These are phyloP conservation scores for Cyclocybe cylindracea DNA, from an alignment of 768 basidiomycete species.

Conservation along the genomic window DNA sequence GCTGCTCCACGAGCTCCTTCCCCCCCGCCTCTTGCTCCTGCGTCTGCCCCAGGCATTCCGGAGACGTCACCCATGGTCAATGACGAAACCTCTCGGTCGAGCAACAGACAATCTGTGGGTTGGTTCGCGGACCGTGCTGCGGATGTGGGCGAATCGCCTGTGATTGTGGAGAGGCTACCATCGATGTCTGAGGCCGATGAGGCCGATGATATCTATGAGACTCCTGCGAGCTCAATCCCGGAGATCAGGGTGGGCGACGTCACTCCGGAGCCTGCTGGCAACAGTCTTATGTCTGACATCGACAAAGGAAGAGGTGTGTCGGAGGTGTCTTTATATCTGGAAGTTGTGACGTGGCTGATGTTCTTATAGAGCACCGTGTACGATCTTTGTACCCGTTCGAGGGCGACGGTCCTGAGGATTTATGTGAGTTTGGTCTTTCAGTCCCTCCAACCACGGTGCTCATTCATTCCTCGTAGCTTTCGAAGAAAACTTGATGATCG, in stretches of 20 bases:
- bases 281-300: constrained; percentile 69
- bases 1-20: constrained; percentile 42
- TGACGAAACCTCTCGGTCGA: constrained; percentile 27
- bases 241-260: constrained; percentile 58
- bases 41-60: constrained; percentile 19
- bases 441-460: constrained; percentile 2
- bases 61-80: constrained; percentile 29
- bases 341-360: constrained; percentile 8
- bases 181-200: constrained; percentile 65
- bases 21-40: constrained; percentile 35
- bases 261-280: constrained; percentile 32
- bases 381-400: constrained; percentile 84
- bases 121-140: constrained; percentile 91
- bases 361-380: constrained; percentile 62
- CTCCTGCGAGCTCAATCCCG: constrained; percentile 39
- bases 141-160: constrained; percentile 45
- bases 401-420: constrained; percentile 85
- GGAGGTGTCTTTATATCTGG: neutral
- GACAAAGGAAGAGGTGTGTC: constrained; percentile 62
- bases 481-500: constrained; percentile 72
- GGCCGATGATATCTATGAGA: constrained; percentile 29
- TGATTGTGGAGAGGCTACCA: constrained; percentile 42
- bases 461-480: constrained; percentile 54
- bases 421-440: constrained; percentile 54
- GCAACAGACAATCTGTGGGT: constrained; percentile 78